Base-by-base conservation (phyloP, 257 asterid genomes). In the Avicennia marina region DNA sequence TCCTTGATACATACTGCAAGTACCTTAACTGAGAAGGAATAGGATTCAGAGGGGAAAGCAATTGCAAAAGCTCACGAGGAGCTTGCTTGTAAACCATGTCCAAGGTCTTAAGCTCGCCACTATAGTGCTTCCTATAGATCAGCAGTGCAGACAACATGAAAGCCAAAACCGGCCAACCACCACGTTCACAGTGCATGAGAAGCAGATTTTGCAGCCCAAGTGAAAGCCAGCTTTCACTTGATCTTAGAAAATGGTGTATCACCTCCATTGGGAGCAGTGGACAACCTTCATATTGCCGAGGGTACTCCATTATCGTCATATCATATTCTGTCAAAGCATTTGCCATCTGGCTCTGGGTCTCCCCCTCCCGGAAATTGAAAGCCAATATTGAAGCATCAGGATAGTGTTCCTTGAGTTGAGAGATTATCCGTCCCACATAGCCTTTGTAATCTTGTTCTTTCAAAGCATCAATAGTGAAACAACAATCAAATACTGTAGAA, bases 91-190 rank as follows among this genome's bases (percentile, higher is more conserved):
- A 83, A 63, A 90, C 85, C 96, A 90, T 87, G 68, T 90, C 98
- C 78, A 90, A 70, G 46, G 94, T 90, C 78, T 87, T 90, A 53
- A 69, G 80, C 75, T 90, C 98, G 71, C 98, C 98, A 18, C 72
- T 84, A 62, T 82, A 90, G 36, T 86, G 89, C 68, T 69, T 84
- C 72, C 94, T 82, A 51, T 87, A 86, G 60, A 90, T 75, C 72
- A 90, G 63, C 58, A 87, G 61, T 11, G 96, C 96, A 64, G 98
- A 88, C 71, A 86, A 64, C 96, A 90, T 90, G 76, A 84, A 82
- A 56, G 98, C 95, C 73, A 90, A 82, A 75, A 90, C 87, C 38
- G 98, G 94, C 98, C 98, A 90, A 68, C 95, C 95, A 63, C 96
- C 96, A 45, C 78, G 85, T 58, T 90, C 98, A 64, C 98, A 90